These are phyloP conservation scores for Insectozyma bohioensis DNA, from an alignment of 1,139 yeast species.

Conservation along the genomic window DNA sequence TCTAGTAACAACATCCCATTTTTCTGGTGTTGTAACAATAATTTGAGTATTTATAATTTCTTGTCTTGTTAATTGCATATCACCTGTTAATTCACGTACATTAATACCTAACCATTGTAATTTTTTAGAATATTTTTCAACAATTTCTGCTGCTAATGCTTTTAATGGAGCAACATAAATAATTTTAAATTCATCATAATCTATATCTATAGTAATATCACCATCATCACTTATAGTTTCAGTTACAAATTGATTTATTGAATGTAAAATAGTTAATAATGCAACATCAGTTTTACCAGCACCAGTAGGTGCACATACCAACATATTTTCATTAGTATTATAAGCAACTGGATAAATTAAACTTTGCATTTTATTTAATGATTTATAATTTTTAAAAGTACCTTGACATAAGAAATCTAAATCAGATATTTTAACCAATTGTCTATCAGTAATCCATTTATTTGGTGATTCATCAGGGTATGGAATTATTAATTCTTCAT, in stretches of 20 bases:
- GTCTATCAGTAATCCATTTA: constrained; percentile 51
- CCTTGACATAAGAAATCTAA: constrained; percentile 80
- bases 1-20: constrained; percentile 98
- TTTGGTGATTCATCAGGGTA: constrained; percentile 53
- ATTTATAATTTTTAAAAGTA: constrained; percentile 76
- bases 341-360: constrained; percentile 91
- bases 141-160: constrained; percentile 97
- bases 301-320: constrained; percentile 99
- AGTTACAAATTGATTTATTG: constrained; percentile 67
- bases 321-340: constrained; percentile 90
- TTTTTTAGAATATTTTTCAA: constrained; percentile 79
- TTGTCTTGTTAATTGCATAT: constrained; percentile 85
- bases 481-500: constrained; percentile 86
- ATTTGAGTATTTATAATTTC: constrained; percentile 86
- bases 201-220: constrained; percentile 56
- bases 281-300: constrained; percentile 99
- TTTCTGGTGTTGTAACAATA: constrained; percentile 95
- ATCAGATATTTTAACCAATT: constrained; percentile 56
- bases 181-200: constrained; percentile 81
- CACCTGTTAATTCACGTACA: constrained; percentile 93
- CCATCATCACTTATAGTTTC: constrained; percentile 50
- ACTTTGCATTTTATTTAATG: constrained; percentile 87
- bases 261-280: constrained; percentile 72
- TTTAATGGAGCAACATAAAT: constrained; percentile 95
- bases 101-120: constrained; percentile 81